Conservation (phyloP, 75 land plant genomes). For the Azolla pinnata region DNA sequence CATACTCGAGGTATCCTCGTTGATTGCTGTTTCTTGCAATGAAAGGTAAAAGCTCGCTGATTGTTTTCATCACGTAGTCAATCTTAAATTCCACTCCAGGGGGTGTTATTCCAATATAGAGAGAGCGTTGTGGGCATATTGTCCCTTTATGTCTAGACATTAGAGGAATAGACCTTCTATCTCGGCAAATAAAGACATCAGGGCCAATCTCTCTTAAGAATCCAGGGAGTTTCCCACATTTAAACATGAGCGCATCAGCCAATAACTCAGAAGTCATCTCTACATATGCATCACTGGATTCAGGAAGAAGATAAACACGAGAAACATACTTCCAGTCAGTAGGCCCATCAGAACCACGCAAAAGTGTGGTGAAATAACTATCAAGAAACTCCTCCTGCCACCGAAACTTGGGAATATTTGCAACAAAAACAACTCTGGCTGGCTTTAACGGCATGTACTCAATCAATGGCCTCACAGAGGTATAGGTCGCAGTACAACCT, state of each 20-base stretch:
- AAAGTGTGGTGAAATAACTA: not conserved
- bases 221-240: conserved; percentile 6
- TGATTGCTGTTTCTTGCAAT: not conserved
- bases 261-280: conserved; percentile 9
- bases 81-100: not conserved
- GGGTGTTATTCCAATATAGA: not conserved
- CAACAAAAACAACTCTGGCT: conserved; percentile 9
- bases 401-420: conserved; percentile 4
- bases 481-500: not conserved
- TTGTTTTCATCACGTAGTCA: not conserved
- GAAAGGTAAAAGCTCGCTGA: not conserved
- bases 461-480: conserved; percentile 1
- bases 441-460: conserved; percentile 8
- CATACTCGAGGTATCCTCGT: conserved; percentile 3
- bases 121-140: not conserved
- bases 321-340: not conserved
- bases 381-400: conserved; percentile 2
- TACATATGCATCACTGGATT: conserved; percentile 12
- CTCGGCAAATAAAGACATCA: conserved; percentile 7
- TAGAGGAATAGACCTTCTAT: conserved; percentile 9
- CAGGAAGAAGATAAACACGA: conserved; percentile 11
- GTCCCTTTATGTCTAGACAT: not conserved
- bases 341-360: not conserved
- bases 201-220: conserved; percentile 6
- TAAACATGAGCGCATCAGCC: conserved; percentile 14